Base-by-base conservation (phyloP, 371 early-diverging fungal genomes). In the Apophysomyces ossiformis region DNA sequence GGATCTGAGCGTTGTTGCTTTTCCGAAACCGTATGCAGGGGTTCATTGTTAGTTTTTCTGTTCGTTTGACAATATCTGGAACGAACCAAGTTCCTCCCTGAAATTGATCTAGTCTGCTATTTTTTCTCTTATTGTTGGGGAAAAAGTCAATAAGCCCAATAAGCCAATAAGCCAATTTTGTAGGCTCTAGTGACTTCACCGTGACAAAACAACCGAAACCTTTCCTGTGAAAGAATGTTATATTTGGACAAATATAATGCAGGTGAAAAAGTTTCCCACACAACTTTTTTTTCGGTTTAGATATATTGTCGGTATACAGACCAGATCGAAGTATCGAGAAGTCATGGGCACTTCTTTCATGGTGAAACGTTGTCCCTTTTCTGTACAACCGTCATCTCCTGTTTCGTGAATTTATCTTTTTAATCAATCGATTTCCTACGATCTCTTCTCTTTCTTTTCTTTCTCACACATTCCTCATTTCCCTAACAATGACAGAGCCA, bases 401-500 rank as follows among this genome's bases (percentile, higher is more conserved):
- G 54, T 50, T 50, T 50, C 54, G 54, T 50, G 16, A 7, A 50
- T 50, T 21, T 50, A 50, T 21, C 54, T 50, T 50, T 50, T 50
- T 50, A 50, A 21, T 50, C 54, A 1, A 50, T 21, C 47, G 47
- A 47, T 13, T 47, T 47, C 50, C 32, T 26, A 26, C 32, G 32
- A 2, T 26, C 32, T 26, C 32, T 26, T 35, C 7, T 58, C 36
- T 41, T 43, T 21, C 36, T 57, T 38, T 56, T 45, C 43, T 45
- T 54, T 45, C 45, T 58, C 36, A 58, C 35, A 9, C 36, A 37
- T 21, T 32, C 38, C 59, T 58, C 43, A 47, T 37, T 63, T 21
- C 58, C 44, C 15, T 61, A 9, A 8, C 65, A 67, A 43, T 69
- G 69, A 50, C 54, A 50, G 54, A 50, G 41, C 18, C 61, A 36